phyloP scores from a whole-genome alignment of 768 basidiomycete genomes.

The Agaricus subrufescens region DNA sequence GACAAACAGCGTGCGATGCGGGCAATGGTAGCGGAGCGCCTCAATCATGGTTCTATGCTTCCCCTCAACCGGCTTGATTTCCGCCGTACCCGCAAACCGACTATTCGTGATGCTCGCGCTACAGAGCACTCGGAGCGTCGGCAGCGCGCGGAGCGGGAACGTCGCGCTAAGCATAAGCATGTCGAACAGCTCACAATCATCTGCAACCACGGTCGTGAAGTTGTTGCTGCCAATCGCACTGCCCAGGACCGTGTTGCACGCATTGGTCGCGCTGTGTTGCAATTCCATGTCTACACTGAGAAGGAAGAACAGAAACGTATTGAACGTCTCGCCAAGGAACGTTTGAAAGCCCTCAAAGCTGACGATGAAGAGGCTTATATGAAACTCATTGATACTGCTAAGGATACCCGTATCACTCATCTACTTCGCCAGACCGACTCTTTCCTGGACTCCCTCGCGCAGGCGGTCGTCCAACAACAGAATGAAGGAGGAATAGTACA shows the following conservation, averaged over 20 bases:
- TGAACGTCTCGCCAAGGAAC: constrained; percentile 93
- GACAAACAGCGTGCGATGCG: constrained; percentile 90
- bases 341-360: constrained; percentile 94
- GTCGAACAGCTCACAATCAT: constrained; percentile 90
- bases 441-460: constrained; percentile 92
- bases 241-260: constrained; percentile 65
- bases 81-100: constrained; percentile 80
- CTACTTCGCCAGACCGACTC: constrained; percentile 89
- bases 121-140: constrained; percentile 89
- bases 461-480: constrained; percentile 92
- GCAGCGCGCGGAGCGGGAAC: constrained; percentile 89
- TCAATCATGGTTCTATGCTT: constrained; percentile 83
- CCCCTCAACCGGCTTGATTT: constrained; percentile 91
- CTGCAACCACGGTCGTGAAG: constrained; percentile 73
- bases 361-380: constrained; percentile 99
- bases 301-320: constrained; percentile 98
- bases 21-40: constrained; percentile 78
- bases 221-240: constrained; percentile 60
- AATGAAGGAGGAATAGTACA: constrained; percentile 50
- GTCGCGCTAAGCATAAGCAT: constrained; percentile 93
- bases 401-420: constrained; percentile 98
- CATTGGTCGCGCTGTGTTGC: constrained; percentile 75
- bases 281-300: constrained; percentile 86
- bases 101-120: constrained; percentile 81
- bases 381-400: constrained; percentile 97